A percentile compares a stretch with the other conserved stretches of the same genome.
These are phyloP conservation scores for Microdochium bolleyi DNA, from an alignment of 2,329 filamentous ascomycete species.

Conservation along the genomic window DNA sequence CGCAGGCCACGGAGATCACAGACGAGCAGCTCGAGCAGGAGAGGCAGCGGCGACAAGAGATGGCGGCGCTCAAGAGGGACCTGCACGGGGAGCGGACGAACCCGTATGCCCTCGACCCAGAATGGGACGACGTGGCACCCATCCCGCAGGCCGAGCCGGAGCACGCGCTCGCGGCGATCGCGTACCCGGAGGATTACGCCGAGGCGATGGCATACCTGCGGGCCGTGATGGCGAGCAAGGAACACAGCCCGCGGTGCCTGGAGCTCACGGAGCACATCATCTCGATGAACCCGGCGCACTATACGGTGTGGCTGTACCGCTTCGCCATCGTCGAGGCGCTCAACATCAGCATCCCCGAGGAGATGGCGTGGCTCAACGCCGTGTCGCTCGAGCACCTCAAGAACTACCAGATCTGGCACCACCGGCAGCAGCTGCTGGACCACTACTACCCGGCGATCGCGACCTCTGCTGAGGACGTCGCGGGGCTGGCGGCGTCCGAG, in stretches of 20 bases:
- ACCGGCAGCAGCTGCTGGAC: slow-evolving; percentile 58
- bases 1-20: too few relatives aligned
- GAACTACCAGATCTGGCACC: slow-evolving; percentile 98
- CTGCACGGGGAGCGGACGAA: slow-evolving; percentile 43
- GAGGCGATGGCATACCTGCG: slow-evolving; percentile 92
- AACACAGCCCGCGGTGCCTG: slow-evolving; percentile 72
- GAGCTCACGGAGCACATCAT: slow-evolving; percentile 85
- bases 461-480: slow-evolving; percentile 45
- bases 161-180: slow-evolving; percentile 81
- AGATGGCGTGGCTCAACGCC: slow-evolving; percentile 80
- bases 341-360: slow-evolving; percentile 55
- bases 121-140: slow-evolving; percentile 78
- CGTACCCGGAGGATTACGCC: slow-evolving; percentile 82
- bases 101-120: slow-evolving; percentile 57
- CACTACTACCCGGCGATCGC: slow-evolving; percentile 51
- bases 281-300: slow-evolving; percentile 88
- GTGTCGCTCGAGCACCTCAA: slow-evolving; percentile 81
- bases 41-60: slow-evolving; percentile 36
- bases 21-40: slow-evolving; percentile 37
- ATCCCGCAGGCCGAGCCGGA: slow-evolving; percentile 79
- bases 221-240: slow-evolving; percentile 83
- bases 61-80: slow-evolving; percentile 41
- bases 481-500: slow-evolving; percentile 58
- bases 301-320: slow-evolving; percentile 97
- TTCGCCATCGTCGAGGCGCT: slow-evolving; percentile 69